Conservation (phyloP, 768 basidiomycete genomes). For the Vishniacozyma victoriae region DNA sequence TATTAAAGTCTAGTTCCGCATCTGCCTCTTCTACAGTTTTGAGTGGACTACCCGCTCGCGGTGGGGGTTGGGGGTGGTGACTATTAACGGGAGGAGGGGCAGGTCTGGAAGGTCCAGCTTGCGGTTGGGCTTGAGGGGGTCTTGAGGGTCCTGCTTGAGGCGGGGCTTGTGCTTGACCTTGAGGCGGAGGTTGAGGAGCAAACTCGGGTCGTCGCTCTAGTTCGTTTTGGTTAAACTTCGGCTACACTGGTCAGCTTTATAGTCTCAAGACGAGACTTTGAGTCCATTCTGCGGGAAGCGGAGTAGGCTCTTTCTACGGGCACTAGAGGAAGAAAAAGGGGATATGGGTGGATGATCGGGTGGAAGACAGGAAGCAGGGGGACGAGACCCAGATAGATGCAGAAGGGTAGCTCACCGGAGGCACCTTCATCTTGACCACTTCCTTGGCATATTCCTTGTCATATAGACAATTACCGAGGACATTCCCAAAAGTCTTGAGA, state of each 20-base stretch:
- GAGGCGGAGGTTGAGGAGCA: slow-evolving; percentile 17
- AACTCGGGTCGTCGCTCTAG: slow-evolving; percentile 43
- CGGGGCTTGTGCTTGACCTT: slow-evolving; percentile 4
- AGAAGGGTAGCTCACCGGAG: slow-evolving; percentile 56
- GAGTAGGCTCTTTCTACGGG: no score
- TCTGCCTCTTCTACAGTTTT: slow-evolving; percentile 8
- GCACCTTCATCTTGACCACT: slow-evolving; percentile 78
- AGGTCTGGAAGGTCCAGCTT: not conserved
- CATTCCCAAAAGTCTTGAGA: slow-evolving; percentile 84
- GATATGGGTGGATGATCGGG: no score
- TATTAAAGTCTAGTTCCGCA: no score
- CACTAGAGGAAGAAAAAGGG: no score
- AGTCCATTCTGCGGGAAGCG: no score
- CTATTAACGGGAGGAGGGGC: no score
- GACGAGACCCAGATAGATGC: not conserved
- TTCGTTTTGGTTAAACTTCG: slow-evolving; percentile 33
- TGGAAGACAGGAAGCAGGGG: no score
- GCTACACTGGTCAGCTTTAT: slow-evolving; percentile 8
- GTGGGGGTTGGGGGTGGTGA: no score
- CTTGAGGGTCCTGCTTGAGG: slow-evolving; percentile 17
- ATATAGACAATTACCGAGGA: slow-evolving; percentile 95
- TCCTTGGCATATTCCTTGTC: slow-evolving; percentile 84
- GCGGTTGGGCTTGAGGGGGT: slow-evolving; percentile 2
- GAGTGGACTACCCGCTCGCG: no score
- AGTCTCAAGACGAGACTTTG: not conserved